Conservation (phyloP, 1,284 basidiomycete species). For the Ustilago crameri region DNA sequence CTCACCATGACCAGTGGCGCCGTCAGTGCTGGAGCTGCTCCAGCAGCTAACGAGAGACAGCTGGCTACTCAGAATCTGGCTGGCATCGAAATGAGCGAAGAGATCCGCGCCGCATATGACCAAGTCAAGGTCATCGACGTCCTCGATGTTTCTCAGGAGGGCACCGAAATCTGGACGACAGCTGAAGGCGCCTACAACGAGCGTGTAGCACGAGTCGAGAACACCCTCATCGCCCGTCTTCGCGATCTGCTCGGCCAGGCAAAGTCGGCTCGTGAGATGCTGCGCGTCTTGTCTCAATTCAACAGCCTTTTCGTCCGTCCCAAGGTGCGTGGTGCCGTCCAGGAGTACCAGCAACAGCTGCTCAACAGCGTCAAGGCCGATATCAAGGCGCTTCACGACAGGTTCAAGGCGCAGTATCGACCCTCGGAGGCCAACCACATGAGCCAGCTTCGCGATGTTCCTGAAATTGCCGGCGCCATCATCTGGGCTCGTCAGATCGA, state of each 20-base stretch:
- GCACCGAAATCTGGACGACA: slow-evolving; percentile 97
- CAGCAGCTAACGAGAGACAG: slow-evolving; percentile 41
- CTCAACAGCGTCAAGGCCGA: slow-evolving; percentile 84
- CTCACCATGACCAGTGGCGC: slow-evolving; percentile 33
- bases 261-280: slow-evolving; percentile 98
- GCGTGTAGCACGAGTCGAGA: slow-evolving; percentile 94
- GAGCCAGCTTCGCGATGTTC: slow-evolving; percentile 96
- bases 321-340: slow-evolving; percentile 86
- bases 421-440: slow-evolving; percentile 96
- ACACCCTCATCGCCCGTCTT: slow-evolving; percentile 94
- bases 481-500: slow-evolving; percentile 99
- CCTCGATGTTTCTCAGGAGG: slow-evolving; percentile 83
- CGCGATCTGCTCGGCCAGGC: slow-evolving; percentile 94
- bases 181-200: slow-evolving; percentile 98
- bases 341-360: slow-evolving; percentile 92
- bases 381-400: slow-evolving; percentile 92
- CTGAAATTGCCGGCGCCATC: slow-evolving; percentile 95
- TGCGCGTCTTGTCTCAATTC: slow-evolving; percentile 97
- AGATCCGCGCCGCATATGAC: slow-evolving; percentile 90
- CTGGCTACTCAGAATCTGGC: slow-evolving; percentile 71
- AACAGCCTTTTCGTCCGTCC: slow-evolving; percentile 96
- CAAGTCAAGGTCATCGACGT: slow-evolving; percentile 95
- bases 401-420: slow-evolving; percentile 83
- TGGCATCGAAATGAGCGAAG: slow-evolving; percentile 90
- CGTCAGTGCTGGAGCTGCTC: slow-evolving; percentile 7